These are phyloP conservation scores for Phalaenopsis aphrodite DNA, from an alignment of 106 monocot genomes.

Conservation along the genomic window DNA sequence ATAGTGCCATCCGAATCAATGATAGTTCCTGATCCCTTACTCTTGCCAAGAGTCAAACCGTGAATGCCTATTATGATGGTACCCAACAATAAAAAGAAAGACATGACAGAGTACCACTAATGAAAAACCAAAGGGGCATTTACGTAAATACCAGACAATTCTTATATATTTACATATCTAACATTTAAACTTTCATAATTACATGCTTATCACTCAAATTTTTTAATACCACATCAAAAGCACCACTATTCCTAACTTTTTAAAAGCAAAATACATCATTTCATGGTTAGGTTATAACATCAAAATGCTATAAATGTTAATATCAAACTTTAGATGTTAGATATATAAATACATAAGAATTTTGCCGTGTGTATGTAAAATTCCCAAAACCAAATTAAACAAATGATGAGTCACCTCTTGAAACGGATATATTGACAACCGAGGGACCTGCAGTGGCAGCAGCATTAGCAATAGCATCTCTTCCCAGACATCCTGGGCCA, in stretches of 20 bases:
- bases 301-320: too few relatives aligned
- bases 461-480: constrained; percentile 59
- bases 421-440: constrained; percentile 68
- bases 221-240: too few relatives aligned
- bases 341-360: too few relatives aligned
- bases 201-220: too few relatives aligned
- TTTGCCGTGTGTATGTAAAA: too few relatives aligned
- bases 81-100: background rate
- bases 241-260: too few relatives aligned
- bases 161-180: too few relatives aligned
- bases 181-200: too few relatives aligned
- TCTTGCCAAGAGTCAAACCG: constrained; percentile 49
- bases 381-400: background rate
- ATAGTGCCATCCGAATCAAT: constrained; percentile 94
- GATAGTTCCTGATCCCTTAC: constrained; percentile 87
- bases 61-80: constrained; percentile 23
- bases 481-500: constrained; percentile 41
- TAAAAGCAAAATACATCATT: too few relatives aligned
- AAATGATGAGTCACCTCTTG: constrained; percentile 28
- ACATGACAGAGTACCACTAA: background rate
- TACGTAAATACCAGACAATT: too few relatives aligned
- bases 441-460: constrained; percentile 67
- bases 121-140: background rate
- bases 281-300: too few relatives aligned
- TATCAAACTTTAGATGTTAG: too few relatives aligned